Evolutionary conservation across 2,329 filamentous ascomycete genomes (phyloP).

Genomic region (Pestalotiopsis sp.): DNA sequence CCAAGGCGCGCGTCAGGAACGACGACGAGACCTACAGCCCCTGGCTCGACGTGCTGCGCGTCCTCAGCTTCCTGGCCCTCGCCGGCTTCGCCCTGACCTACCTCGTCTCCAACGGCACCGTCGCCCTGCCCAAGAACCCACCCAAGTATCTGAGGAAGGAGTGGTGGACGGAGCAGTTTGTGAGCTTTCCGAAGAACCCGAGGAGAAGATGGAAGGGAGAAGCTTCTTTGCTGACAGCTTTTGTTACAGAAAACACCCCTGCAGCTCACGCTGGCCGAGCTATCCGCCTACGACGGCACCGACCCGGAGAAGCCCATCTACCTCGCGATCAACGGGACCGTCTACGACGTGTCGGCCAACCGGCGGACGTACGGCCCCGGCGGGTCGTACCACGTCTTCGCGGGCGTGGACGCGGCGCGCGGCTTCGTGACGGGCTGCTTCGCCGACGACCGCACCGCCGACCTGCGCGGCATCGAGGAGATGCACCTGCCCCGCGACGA

Average conservation of each 20-base stretch:
- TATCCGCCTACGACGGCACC: slow-evolving; percentile 76
- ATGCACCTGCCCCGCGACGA: slow-evolving; percentile 76
- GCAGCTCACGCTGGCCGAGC: slow-evolving; percentile 74
- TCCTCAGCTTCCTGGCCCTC: slow-evolving; percentile 68
- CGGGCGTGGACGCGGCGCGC: slow-evolving; percentile 83
- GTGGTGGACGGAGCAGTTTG: slow-evolving; percentile 63
- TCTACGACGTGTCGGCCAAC: slow-evolving; percentile 80
- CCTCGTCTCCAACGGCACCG: slow-evolving; percentile 72
- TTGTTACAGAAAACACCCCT: slow-evolving; percentile 38
- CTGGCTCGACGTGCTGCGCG: slow-evolving; percentile 69
- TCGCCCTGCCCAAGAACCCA: slow-evolving; percentile 66
- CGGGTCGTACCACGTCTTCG: slow-evolving; percentile 85
- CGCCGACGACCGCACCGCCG: slow-evolving; percentile 78
- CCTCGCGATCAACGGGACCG: slow-evolving; percentile 84
- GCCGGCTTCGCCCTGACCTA: slow-evolving; percentile 75
- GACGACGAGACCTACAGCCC: slow-evolving; percentile 60
- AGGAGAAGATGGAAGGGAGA: not conserved
- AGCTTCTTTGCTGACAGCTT: slow-evolving; percentile 11
- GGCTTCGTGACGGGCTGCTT: slow-evolving; percentile 96
- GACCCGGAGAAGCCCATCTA: slow-evolving; percentile 80
- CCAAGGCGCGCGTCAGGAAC: slow-evolving; percentile 50
- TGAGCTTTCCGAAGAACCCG: slow-evolving; percentile 40
- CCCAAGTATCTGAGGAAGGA: slow-evolving; percentile 63
- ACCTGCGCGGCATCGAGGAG: slow-evolving; percentile 84
- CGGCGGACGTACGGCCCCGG: slow-evolving; percentile 78